Evolutionary conservation across 2,329 filamentous ascomycete species (phyloP), one percentile per base, ranked within the genome.

Genomic region (Cladosporium sp.): DNA sequence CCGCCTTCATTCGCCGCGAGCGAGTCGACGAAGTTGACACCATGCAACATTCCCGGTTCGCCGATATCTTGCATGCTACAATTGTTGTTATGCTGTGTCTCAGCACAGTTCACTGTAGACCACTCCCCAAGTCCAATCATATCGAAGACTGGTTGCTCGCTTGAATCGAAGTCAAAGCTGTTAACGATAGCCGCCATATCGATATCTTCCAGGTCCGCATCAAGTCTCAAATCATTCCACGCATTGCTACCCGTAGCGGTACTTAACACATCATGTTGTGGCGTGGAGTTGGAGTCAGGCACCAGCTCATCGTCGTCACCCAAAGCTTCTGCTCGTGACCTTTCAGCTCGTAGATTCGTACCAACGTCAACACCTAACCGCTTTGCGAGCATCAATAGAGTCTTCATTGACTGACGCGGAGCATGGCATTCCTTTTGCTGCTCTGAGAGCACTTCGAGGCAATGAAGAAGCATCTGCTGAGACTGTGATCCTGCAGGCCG

Each of bases 351-450:
- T 12, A 60, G 24, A 2, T 26, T 26, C 7, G 38, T 6, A 6
- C 58, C 58, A 14, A 60, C 58, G 14, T 60, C 36, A 14, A 60
- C 58, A 6, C 26, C 26, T 3, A 60, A 26, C 11, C 26, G 49
- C 15, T 32, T 30, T 11, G 58, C 14, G 12, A 60, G 58, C 10
- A 28, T 15, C 58, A 60, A 30, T 5, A 60, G n/a, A 2, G 18
- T 47, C 26, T 60, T 60, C 58, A 60, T 47, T 2, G 36, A 60
- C 5, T 60, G 58, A 3, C 58, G 12, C 14, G 58, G 38, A 10
- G 58, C 58, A 21, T 60, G 58, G 18, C 58, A 60, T 26, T 60
- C 21, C 12, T 60, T 26, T 15, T 60, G 58, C 38, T 60, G 58
- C 24, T 18, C 14, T 21, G 58, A 24, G 4, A 60, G 38, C 10